phyloP scores from a whole-genome alignment of 257 asterid species.

The Oldenlandia corymbosa region DNA sequence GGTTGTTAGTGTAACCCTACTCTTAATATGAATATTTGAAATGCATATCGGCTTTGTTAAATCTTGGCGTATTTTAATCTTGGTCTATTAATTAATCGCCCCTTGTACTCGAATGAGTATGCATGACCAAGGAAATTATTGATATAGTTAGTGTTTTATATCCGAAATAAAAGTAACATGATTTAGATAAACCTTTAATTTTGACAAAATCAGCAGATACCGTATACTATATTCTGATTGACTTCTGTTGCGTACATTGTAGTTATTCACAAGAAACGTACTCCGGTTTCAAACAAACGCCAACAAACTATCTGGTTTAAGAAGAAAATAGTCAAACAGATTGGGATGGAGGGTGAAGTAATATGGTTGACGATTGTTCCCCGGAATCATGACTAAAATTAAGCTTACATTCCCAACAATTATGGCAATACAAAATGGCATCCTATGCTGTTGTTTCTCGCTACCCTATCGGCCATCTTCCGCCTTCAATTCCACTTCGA shows the following conservation, averaged over 20 bases:
- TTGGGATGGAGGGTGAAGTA: constrained; percentile 2
- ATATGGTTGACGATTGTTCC: not conserved
- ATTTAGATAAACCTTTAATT: not conserved
- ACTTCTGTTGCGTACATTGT: not conserved
- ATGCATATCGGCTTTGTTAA: no score
- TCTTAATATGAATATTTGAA: no score
- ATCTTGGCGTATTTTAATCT: no score
- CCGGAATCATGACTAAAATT: not conserved
- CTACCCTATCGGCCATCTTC: no score
- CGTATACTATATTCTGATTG: not conserved
- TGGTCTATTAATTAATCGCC: no score
- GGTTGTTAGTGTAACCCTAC: no score
- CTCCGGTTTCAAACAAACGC: no score
- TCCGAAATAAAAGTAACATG: no score
- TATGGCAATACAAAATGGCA: constrained; percentile 11
- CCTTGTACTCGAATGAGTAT: no score
- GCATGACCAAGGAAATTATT: no score
- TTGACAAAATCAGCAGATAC: not conserved
- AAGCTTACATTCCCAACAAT: constrained; percentile 9
- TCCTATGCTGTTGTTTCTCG: constrained; percentile 15
- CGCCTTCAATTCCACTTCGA: not conserved
- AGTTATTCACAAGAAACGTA: not conserved
- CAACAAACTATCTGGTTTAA: not conserved
- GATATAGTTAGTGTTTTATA: no score
- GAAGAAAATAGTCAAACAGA: not conserved